Conservation (phyloP, 2,329 filamentous ascomycete species). For the Colletotrichum incanum region DNA sequence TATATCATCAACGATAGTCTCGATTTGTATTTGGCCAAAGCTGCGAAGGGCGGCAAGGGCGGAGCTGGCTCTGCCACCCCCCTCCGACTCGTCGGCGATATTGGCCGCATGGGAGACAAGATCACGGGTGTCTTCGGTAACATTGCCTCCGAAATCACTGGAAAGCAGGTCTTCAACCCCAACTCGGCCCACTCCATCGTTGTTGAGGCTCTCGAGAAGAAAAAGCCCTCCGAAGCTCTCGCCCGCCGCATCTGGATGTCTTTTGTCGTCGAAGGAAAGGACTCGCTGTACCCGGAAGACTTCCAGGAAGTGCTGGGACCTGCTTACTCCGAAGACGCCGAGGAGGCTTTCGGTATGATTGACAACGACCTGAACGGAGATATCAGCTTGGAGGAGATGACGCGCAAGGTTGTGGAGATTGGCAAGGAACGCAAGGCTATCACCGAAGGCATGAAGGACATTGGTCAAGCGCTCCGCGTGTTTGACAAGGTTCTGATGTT, state of each 20-base stretch:
- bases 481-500: slow-evolving; percentile 89
- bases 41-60: slow-evolving; percentile 65
- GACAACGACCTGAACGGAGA: slow-evolving; percentile 94
- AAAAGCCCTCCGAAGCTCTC: slow-evolving; percentile 87
- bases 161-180: slow-evolving; percentile 94
- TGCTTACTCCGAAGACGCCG: slow-evolving; percentile 81
- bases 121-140: slow-evolving; percentile 94
- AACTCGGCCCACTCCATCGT: slow-evolving; percentile 93
- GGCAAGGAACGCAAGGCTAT: slow-evolving; percentile 91
- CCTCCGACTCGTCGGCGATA: slow-evolving; percentile 82
- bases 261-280: slow-evolving; percentile 91
- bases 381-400: slow-evolving; percentile 95
- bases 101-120: slow-evolving; percentile 90
- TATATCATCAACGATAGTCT: slow-evolving; percentile 90
- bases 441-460: slow-evolving; percentile 94
- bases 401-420: slow-evolving; percentile 87
- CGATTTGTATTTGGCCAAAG: slow-evolving; percentile 72
- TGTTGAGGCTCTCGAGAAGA: slow-evolving; percentile 89
- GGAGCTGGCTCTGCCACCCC: slow-evolving; percentile 78
- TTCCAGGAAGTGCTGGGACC: slow-evolving; percentile 89
- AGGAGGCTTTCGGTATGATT: slow-evolving; percentile 85
- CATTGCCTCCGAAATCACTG: slow-evolving; percentile 93
- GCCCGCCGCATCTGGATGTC: slow-evolving; percentile 98
- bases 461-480: slow-evolving; percentile 92
- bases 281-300: slow-evolving; percentile 85